These are phyloP conservation scores for Skeletonema costatum DNA, from an alignment of 108 stramenopile species.

Conservation along the genomic window DNA sequence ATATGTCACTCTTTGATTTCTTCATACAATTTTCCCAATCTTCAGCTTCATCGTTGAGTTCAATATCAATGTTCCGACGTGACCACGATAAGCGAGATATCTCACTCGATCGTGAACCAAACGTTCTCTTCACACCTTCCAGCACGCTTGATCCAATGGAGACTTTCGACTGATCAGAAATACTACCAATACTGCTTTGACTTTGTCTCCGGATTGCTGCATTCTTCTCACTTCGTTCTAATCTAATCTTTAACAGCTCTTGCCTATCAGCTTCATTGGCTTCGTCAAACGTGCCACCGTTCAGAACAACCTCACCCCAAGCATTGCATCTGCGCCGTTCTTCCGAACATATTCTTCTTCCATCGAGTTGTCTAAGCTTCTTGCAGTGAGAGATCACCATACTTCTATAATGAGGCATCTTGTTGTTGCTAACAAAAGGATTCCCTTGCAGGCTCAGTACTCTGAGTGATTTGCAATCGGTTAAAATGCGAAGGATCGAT, in stretches of 20 bases:
- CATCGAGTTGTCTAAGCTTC: slow-evolving; percentile 67
- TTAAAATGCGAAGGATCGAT: slow-evolving; percentile 48
- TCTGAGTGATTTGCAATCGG: slow-evolving; percentile 48
- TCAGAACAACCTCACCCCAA: slow-evolving; percentile 62
- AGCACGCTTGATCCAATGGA: not conserved
- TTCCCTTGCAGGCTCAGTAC: slow-evolving; percentile 80
- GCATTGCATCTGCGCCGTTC: slow-evolving; percentile 68
- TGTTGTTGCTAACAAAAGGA: slow-evolving; percentile 66
- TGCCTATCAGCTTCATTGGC: slow-evolving; percentile 29
- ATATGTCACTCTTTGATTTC: not conserved
- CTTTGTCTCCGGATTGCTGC: not conserved
- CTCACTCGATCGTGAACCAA: not conserved
- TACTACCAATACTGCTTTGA: not conserved
- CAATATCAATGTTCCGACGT: not conserved
- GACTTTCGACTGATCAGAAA: not conserved
- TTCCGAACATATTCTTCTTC: slow-evolving; percentile 73
- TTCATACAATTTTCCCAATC: not conserved
- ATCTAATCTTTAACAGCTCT: slow-evolving; percentile 20
- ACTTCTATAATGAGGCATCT: slow-evolving; percentile 74
- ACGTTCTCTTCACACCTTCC: not conserved
- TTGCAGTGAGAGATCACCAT: slow-evolving; percentile 54
- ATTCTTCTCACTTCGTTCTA: slow-evolving; percentile 9
- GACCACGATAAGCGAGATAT: not conserved
- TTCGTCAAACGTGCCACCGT: slow-evolving; percentile 30
- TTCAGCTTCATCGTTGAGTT: not conserved